Evolutionary conservation across 768 basidiomycete genomes (phyloP), one percentile per base, ranked within the genome.

Genomic region (Candolleomyces eurysporus): DNA sequence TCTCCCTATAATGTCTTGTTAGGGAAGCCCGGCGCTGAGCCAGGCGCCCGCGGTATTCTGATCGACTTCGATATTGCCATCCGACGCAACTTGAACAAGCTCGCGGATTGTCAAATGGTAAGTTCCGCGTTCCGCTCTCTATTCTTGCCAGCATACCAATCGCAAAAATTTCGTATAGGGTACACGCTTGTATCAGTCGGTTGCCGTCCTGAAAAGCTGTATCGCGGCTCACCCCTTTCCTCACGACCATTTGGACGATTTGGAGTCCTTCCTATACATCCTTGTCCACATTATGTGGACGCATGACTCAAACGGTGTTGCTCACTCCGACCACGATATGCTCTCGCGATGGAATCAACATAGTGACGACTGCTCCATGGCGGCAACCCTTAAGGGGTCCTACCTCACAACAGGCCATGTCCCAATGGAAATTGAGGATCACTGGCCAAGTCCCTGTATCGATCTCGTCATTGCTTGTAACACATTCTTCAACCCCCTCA

Each of bases 1-100:
- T 63, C 62, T 36, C 19, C 54, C 7, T 36, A 61, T 22, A 65
- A 65, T 36, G 54, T 65, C n/a, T 55, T 65, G 13, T 45, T 59
- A 21, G 65, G 65, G 4, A 42, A 21, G 10, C 30, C 50, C 1
- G 49, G 31, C 22, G 56, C 57, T 1, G 21, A 21, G 14, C 46
- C 48, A 14, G 62, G 62, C 9, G 26, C 39, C 13, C 53, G 52
- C 8, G 65, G 65, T 1, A 48, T 63, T 32, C 31, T 65, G 14
- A 65, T 65, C 26, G 65, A 65, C 46, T 30, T 49, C 45, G 57
- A 58, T 30, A 26, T 43, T 9, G 57, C 57, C 19, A 21, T 22
- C 5, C 16, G 52, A 30, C 14, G 30, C 31, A 53, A 8, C 11
- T 36, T 1, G 36, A 36, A 36, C 2, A 36, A 36, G 36, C 36